phyloP scores from a whole-genome alignment of 2,329 filamentous ascomycete species.

The Ilyonectria sp. region DNA sequence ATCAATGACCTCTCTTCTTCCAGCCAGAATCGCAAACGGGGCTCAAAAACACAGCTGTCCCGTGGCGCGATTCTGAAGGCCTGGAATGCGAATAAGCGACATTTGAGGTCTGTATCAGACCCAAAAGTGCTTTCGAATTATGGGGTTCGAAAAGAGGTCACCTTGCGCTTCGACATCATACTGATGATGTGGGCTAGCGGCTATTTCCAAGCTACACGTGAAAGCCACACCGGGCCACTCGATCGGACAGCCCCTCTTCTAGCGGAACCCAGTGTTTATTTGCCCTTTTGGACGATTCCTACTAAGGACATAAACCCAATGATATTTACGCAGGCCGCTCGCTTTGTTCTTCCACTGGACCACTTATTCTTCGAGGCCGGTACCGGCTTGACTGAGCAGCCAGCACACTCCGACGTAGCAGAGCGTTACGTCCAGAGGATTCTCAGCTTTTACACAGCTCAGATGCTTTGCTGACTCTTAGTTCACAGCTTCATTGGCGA shows the following conservation, averaged over 20 bases:
- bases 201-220: background rate
- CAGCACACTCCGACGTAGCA: background rate
- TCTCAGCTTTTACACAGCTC: background rate
- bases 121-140: background rate
- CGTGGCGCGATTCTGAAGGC: background rate
- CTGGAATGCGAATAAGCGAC: conserved; percentile 1
- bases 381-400: background rate
- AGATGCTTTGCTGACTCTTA: background rate
- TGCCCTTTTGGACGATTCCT: background rate
- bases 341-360: background rate
- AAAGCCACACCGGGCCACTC: background rate
- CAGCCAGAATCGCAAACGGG: background rate
- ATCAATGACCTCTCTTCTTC: background rate
- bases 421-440: background rate
- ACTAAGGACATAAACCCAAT: background rate
- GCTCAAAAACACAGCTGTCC: background rate
- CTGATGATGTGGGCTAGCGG: background rate
- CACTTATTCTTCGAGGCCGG: background rate
- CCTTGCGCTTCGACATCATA: background rate
- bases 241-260: background rate
- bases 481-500: background rate
- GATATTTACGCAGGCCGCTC: background rate
- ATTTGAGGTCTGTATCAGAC: background rate
- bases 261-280: background rate
- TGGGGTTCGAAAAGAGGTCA: background rate